Conservation (phyloP, 257 asterid species). For the Oldenlandia corymbosa region DNA sequence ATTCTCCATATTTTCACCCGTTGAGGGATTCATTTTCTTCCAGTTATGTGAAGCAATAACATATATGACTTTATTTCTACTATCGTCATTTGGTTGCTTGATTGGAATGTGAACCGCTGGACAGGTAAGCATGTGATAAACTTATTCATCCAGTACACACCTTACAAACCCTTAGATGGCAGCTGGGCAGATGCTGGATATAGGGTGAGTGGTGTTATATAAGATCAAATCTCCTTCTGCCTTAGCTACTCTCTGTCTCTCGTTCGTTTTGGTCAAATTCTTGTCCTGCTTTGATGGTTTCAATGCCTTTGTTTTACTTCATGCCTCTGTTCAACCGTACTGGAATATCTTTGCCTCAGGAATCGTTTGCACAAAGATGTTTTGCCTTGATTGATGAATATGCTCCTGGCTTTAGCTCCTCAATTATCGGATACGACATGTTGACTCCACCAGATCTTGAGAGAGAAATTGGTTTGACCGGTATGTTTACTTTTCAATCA, state of each 20-base stretch:
- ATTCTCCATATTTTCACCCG: no score
- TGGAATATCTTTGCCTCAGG: conserved; percentile 30
- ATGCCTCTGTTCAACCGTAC: conserved; percentile 9
- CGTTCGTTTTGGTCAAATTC: not conserved
- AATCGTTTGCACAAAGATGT: conserved; percentile 78
- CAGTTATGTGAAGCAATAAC: no score
- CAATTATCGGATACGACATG: conserved; percentile 89
- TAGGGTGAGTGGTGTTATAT: conserved; percentile 47
- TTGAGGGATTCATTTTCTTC: no score
- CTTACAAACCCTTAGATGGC: conserved; percentile 80
- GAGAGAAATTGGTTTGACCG: conserved; percentile 82
- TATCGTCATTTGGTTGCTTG: not conserved
- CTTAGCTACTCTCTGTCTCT: not conserved
- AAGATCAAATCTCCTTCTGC: not conserved
- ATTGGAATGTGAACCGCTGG: conserved; percentile 15
- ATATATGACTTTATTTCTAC: not conserved
- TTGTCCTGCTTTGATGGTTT: not conserved
- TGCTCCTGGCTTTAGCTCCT: conserved; percentile 82
- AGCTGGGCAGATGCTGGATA: conserved; percentile 90
- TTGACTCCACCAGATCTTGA: conserved; percentile 96
- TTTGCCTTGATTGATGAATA: conserved; percentile 78
- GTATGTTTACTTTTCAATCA: conserved; percentile 35
- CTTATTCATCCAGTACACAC: conserved; percentile 91
- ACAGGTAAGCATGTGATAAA: conserved; percentile 86
- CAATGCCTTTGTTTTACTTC: conserved; percentile 4